A percentile compares a stretch with the other conserved stretches of the same genome.
phyloP scores from a whole-genome alignment of 306 rosid species.

The Cicer chorassanicum region DNA sequence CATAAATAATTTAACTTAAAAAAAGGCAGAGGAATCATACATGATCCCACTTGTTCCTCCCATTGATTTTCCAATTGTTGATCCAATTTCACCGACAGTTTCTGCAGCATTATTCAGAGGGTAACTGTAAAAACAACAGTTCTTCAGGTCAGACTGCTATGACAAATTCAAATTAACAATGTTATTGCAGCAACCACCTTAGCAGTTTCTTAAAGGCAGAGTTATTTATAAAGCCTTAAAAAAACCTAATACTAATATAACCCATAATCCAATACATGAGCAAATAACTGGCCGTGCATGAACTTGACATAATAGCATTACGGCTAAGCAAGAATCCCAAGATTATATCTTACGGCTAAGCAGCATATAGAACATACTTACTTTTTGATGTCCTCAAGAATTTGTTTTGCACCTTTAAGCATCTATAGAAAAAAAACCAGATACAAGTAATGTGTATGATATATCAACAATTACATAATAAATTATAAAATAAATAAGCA shows the following conservation, averaged over 20 bases:
- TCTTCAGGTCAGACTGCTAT: conserved; percentile 46
- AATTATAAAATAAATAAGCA: background rate
- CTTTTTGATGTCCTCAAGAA: conserved; percentile 83
- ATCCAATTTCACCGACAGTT: conserved; percentile 83
- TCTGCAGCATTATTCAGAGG: conserved; percentile 93
- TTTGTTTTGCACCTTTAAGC: conserved; percentile 82
- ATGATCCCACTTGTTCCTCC: conserved; percentile 97
- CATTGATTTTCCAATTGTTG: conserved; percentile 82
- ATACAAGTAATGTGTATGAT: conserved; percentile 38
- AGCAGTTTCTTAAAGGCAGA: conserved; percentile 14
- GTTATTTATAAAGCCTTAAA: conserved; percentile 3
- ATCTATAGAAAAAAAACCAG: conserved; percentile 63
- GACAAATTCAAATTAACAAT: conserved; percentile 39
- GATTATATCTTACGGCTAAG: conserved; percentile 34
- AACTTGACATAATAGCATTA: conserved; percentile 26
- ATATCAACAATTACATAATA: conserved; percentile 32
- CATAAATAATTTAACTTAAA: conserved; percentile 28
- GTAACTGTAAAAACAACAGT: conserved; percentile 64
- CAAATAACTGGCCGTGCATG: background rate
- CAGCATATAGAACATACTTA: conserved; percentile 47
- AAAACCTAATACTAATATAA: conserved; percentile 11
- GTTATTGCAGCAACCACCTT: conserved; percentile 33
- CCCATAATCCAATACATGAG: conserved; percentile 28
- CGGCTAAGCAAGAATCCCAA: conserved; percentile 9
- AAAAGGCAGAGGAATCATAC: conserved; percentile 55